Evolutionary conservation across 2,329 filamentous ascomycete genomes (phyloP), one percentile per base, ranked within the genome.

Genomic region (Stachybotrys chartarum): DNA sequence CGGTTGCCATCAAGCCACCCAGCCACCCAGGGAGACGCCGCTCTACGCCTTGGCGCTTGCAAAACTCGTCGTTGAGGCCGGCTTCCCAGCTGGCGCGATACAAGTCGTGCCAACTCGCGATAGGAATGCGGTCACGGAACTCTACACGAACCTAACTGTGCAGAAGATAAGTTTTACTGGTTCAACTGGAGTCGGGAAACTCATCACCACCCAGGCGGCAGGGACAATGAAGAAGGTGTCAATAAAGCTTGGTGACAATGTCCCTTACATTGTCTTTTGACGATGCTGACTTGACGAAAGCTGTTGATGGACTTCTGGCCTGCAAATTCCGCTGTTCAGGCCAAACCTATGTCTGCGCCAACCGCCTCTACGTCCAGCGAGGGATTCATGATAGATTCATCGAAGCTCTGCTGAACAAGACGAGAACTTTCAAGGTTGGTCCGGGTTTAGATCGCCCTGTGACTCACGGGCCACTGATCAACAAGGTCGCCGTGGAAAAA

Each of bases 281-380:
- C 62, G 87, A 90, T 63, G 83, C 86, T 12, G 84, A 91, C 64
- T 72, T 91, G 11, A 85, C 90, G 50, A 70, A 72, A 10, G 87
- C 87, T 2, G 84, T 91, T 58, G 72, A 53, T 73, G 78, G 59
- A 66, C 74, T 89, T 42, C 80, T 96, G 53, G 75, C 84, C 18
- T 89, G 83, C 65, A 97, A 96, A 72, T 96, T 96, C 82, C 87
- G 91, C 55, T 88, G 84, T 30, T 92, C 88, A 0, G 92, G 92
- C 39, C 92, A 97, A 77, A 96, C 91, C 0, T 97, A 92, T 69
- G 91, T 96, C 14, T 90, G 87, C 65, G 87, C 87, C 6, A 92
- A 93, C 73, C 78, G 88, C 17, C 81, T 92, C 58, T 91, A 86
- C 68, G 79, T 92, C 5, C 88, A 92, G 70, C 76, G 78, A 48